Base-by-base conservation (phyloP, 2,329 filamentous ascomycete species). In the Paraphaeosphaeria minitans region DNA sequence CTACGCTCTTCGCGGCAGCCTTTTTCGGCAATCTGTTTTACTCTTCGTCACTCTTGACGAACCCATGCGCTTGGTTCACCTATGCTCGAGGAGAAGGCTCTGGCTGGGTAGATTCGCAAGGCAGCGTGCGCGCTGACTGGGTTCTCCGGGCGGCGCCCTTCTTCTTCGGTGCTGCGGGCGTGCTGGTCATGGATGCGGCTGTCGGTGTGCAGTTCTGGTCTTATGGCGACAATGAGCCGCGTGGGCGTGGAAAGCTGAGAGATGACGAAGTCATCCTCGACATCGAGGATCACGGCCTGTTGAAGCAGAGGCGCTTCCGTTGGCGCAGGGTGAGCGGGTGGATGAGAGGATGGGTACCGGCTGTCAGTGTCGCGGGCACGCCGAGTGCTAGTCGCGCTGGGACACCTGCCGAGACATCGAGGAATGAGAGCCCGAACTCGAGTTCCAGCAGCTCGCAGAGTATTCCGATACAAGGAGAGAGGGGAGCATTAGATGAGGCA, bases 1-100 rank as follows among this genome's bases (percentile, higher is more conserved):
- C 87, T 0, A 76, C 85, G 0, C 81, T 90, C 50, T 90, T 90
- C 76, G 78, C 84, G 41, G 87, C 87, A 5, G 87, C 87, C 3
- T 90, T 90, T 71, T 84, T 84, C 66, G 87, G 87, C 2, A 90
- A 90, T 67, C 76, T 88, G 43, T 89, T 89, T 78, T 90, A 90
- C 77, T 87, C 85, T 10, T 74, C 79, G 29, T 88, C 86, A 0
- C 76, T 90, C 4, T 73, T 87, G 35, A 83, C 86, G 2, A 89
- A 89, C 68, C 87, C 87, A 1, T 84, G 83, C 61, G 87, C 84
- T 8, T 89, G 87, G 87, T 73, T 72, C 50, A 79, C 85, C 63
- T 85, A 83, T 55, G 77, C 78, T 0, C 77, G 71, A 0, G 68
- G 87, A 0, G 81, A 87, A 66, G 85, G 86, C 22, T 79, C 80